phyloP scores from a whole-genome alignment of 441 rosid species.

The Francoa sonchifolia region DNA sequence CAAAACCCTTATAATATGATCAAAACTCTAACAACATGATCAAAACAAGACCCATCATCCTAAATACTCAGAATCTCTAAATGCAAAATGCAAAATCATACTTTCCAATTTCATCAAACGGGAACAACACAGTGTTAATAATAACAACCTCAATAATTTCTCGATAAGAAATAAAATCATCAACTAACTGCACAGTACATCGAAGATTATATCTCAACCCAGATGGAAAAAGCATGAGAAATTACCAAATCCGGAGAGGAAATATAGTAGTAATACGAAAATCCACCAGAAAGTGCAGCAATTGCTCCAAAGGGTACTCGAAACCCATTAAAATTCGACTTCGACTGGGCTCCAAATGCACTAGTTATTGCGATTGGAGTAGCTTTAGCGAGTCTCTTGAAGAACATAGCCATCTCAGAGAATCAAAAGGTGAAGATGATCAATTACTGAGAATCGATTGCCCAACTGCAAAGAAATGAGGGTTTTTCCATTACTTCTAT shows the following conservation, averaged over 20 bases:
- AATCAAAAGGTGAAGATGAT: too few species aligned
- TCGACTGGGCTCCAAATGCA: slow-evolving; percentile 31
- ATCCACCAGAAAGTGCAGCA: slow-evolving; percentile 78
- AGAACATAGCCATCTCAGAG: slow-evolving; percentile 50
- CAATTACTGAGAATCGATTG: too few species aligned
- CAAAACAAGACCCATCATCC: too few species aligned
- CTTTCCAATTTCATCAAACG: too few species aligned
- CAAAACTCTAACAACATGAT: too few species aligned
- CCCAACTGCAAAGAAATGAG: too few species aligned
- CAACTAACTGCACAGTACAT: slow-evolving; percentile 3
- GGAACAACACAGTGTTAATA: background rate
- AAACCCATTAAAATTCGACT: slow-evolving; percentile 26
- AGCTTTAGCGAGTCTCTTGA: slow-evolving; percentile 54
- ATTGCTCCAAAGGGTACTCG: slow-evolving; percentile 55
- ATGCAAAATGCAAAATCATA: too few species aligned
- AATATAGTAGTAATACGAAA: slow-evolving; percentile 47
- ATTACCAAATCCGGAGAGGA: slow-evolving; percentile 57
- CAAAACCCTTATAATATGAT: too few species aligned
- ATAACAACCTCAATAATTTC: background rate
- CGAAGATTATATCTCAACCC: background rate
- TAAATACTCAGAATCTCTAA: background rate
- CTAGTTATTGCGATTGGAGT: slow-evolving; percentile 27
- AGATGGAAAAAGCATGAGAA: slow-evolving; percentile 5
- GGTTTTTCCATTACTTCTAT: background rate
- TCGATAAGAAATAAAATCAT: background rate